These are phyloP conservation scores for Zygoascus sp. DNA, from an alignment of 1,139 yeast genomes.

Conservation along the genomic window DNA sequence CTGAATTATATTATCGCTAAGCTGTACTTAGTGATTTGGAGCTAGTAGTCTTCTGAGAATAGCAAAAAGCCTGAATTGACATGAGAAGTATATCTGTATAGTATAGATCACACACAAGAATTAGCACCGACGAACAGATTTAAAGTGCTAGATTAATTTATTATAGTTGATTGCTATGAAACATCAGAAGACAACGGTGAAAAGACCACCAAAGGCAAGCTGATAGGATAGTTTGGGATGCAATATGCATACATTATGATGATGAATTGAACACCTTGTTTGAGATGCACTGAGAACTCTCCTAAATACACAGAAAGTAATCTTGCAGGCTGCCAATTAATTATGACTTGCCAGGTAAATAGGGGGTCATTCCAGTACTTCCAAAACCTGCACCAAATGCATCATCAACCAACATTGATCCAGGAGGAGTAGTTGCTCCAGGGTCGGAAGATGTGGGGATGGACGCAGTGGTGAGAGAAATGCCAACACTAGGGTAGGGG, in stretches of 20 bases:
- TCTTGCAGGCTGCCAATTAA: too few species aligned
- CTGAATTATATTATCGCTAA: too few species aligned
- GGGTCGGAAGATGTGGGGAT: neutral
- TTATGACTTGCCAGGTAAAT: conserved; percentile 19
- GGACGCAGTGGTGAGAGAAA: neutral
- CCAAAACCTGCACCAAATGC: conserved; percentile 18
- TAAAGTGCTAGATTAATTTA: neutral
- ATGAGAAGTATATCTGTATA: too few species aligned
- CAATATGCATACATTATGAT: neutral
- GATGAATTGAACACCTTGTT: too few species aligned
- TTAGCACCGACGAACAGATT: too few species aligned
- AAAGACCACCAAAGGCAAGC: neutral
- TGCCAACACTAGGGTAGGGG: neutral
- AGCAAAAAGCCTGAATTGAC: too few species aligned
- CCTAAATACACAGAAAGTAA: too few species aligned
- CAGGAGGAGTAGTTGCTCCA: conserved; percentile 29
- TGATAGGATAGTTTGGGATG: too few species aligned
- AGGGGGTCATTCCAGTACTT: conserved; percentile 34
- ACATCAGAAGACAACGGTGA: neutral
- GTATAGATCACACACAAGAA: too few species aligned
- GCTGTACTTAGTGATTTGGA: too few species aligned
- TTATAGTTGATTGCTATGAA: neutral
- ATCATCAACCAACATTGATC: conserved; percentile 27
- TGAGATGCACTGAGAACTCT: too few species aligned
- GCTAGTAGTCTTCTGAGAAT: too few species aligned